Evolutionary conservation across 148 eudicot genomes (phyloP).

Genomic region (Drosera capensis): DNA sequence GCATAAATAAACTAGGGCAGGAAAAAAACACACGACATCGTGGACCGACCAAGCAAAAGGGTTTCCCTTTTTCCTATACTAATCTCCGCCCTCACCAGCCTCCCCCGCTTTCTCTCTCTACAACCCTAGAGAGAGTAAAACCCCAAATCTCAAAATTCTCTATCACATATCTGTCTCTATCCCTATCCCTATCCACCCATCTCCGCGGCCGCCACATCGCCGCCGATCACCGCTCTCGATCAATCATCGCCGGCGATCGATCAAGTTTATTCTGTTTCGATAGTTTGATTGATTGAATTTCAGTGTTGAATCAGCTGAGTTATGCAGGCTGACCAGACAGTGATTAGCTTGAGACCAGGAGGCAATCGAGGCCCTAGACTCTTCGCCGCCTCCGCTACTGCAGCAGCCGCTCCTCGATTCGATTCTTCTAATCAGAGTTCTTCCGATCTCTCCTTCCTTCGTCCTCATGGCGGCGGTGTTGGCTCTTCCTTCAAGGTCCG

Average conservation of each 20-base stretch:
- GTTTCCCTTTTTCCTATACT: no score
- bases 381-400: no score
- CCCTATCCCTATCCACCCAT: constrained; percentile 3
- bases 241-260: constrained; percentile 12
- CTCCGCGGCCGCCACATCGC: neutral
- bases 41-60: no score
- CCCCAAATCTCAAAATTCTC: neutral
- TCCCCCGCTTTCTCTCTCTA: constrained; percentile 1
- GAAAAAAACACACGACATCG: no score
- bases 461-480: constrained; percentile 55
- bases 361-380: constrained; percentile 52
- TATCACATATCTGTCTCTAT: neutral
- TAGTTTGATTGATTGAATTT: neutral
- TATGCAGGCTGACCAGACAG: constrained; percentile 93
- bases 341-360: constrained; percentile 89
- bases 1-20: no score
- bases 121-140: constrained; percentile 8
- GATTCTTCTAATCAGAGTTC: constrained; percentile 27
- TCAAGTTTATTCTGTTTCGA: neutral
- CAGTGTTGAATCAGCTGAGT: constrained; percentile 12
- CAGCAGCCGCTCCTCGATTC: no score
- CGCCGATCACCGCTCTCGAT: constrained; percentile 1
- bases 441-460: constrained; percentile 24
- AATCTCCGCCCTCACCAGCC: neutral
- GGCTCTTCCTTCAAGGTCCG: constrained; percentile 36